Evolutionary conservation across 2,329 filamentous ascomycete species (phyloP).

Genomic region (Penicillium decumbens): DNA sequence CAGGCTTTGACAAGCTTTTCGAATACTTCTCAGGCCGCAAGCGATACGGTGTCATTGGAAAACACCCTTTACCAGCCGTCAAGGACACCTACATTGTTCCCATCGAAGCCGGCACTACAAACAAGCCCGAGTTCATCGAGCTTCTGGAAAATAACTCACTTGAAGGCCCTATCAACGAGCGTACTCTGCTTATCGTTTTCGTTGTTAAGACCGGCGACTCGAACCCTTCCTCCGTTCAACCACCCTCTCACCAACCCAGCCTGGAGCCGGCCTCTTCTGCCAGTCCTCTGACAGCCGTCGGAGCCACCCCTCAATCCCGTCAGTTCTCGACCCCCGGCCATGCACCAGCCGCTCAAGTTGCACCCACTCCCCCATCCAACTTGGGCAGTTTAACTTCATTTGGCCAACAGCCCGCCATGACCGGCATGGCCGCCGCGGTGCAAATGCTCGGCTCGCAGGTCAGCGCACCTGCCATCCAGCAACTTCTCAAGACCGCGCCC

Average conservation of each 20-base stretch:
- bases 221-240: conserved; percentile 38
- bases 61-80: conserved; percentile 68
- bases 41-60: conserved; percentile 81
- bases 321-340: conserved; percentile 25
- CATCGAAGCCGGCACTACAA: conserved; percentile 63
- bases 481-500: conserved; percentile 64
- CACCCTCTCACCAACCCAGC: conserved; percentile 38
- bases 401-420: conserved; percentile 22
- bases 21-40: conserved; percentile 79
- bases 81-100: conserved; percentile 90
- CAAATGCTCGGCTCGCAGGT: conserved; percentile 62
- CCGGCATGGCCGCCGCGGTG: conserved; percentile 55
- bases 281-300: conserved; percentile 31
- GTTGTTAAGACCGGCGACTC: conserved; percentile 64
- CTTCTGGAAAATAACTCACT: conserved; percentile 82
- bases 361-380: conserved; percentile 23
- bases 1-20: conserved; percentile 70
- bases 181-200: conserved; percentile 76
- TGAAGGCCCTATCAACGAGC: conserved; percentile 65
- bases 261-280: conserved; percentile 33
- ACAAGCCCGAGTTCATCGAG: conserved; percentile 78
- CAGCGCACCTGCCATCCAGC: conserved; percentile 61
- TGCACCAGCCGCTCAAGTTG: conserved; percentile 17
- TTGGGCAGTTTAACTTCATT: conserved; percentile 18
- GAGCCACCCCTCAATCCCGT: conserved; percentile 27